Percentiles rank a stretch among this genome's conserved stretches.
Conservation (phyloP, 192 early-diverging fungal species). For the Dispira parvispora region DNA sequence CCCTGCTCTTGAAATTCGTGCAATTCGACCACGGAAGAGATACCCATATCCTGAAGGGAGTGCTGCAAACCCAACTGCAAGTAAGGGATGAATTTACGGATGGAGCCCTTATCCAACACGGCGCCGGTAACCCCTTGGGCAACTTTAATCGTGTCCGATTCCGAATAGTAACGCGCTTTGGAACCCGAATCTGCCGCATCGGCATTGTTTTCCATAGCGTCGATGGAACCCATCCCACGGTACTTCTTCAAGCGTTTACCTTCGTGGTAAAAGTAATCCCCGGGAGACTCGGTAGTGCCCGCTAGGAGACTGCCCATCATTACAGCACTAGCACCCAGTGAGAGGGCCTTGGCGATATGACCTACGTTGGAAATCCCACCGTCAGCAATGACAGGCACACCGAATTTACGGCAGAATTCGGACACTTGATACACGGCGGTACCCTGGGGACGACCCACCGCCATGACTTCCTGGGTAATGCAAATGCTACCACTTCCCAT, state of each 20-base stretch:
- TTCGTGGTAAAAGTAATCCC: slow-evolving; percentile 96
- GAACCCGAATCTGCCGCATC: slow-evolving; percentile 56
- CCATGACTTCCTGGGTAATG: slow-evolving; percentile 99
- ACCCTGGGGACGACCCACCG: slow-evolving; percentile 94
- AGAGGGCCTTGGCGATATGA: slow-evolving; percentile 90
- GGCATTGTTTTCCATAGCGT: slow-evolving; percentile 71
- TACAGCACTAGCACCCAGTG: slow-evolving; percentile 88
- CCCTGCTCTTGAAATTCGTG: slow-evolving; percentile 49
- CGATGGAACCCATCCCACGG: slow-evolving; percentile 97
- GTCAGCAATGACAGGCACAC: slow-evolving; percentile 91
- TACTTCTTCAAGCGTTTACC: slow-evolving; percentile 96
- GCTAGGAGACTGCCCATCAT: slow-evolving; percentile 99
- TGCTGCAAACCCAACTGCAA: slow-evolving; percentile 90
- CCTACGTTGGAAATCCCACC: slow-evolving; percentile 95
- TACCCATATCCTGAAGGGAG: slow-evolving; percentile 93
- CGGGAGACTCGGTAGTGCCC: slow-evolving; percentile 88
- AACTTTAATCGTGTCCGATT: slow-evolving; percentile 95
- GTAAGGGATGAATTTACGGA: slow-evolving; percentile 87
- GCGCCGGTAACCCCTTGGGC: slow-evolving; percentile 95
- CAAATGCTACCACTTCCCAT: slow-evolving; percentile 98
- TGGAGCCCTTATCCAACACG: slow-evolving; percentile 94
- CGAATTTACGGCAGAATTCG: slow-evolving; percentile 85
- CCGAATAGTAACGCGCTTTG: slow-evolving; percentile 87
- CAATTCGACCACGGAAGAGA: slow-evolving; percentile 43
- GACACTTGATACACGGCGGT: slow-evolving; percentile 92